Conservation (phyloP, 2,329 filamentous ascomycete genomes). For the Paraphaeosphaeria minitans region DNA sequence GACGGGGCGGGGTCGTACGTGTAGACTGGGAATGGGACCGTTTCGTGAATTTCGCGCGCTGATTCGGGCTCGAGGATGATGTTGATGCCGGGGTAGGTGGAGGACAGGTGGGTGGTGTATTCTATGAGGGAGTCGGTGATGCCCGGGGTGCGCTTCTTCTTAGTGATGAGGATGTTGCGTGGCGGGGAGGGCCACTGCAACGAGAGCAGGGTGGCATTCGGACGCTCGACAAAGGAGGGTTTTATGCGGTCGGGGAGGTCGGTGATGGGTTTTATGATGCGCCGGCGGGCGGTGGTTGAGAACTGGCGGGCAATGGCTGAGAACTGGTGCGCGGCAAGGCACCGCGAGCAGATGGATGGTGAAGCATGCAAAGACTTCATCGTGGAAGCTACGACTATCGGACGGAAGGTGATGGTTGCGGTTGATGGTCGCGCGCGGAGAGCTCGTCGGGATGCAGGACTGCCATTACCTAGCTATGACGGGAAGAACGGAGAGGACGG, state of each 20-base stretch:
- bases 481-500: background rate
- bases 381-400: background rate
- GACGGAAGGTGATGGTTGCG: background rate
- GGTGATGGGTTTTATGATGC: constrained; percentile 34
- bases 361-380: constrained; percentile 15
- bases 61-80: constrained; percentile 82
- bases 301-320: constrained; percentile 34
- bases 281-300: constrained; percentile 29
- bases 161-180: constrained; percentile 70
- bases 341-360: background rate
- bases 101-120: constrained; percentile 71
- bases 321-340: constrained; percentile 22
- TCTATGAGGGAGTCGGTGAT: constrained; percentile 63
- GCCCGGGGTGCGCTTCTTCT: constrained; percentile 64
- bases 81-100: constrained; percentile 79
- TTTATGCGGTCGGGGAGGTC: constrained; percentile 42
- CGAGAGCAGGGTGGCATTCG: constrained; percentile 64
- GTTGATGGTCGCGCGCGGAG: background rate
- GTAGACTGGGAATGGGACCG: constrained; percentile 69
- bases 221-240: constrained; percentile 57
- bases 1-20: constrained; percentile 38
- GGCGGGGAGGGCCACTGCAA: constrained; percentile 71
- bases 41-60: constrained; percentile 71
- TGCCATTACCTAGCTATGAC: constrained; percentile 5
- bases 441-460: background rate